phyloP scores from a whole-genome alignment of 768 basidiomycete genomes.

The Suillus fuscotomentosus region DNA sequence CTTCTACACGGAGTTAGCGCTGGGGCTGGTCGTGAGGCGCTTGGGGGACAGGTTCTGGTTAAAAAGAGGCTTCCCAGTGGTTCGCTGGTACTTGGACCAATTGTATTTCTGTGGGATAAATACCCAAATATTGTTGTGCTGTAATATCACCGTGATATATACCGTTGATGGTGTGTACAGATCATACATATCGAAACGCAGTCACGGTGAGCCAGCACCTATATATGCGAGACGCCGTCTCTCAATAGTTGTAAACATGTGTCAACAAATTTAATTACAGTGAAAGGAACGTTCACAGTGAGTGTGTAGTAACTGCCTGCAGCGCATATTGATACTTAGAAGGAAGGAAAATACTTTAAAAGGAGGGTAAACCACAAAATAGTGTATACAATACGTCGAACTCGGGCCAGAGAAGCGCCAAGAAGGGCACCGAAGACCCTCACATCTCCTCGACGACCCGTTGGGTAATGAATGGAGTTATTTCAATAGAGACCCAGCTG shows the following conservation, averaged over 20 bases:
- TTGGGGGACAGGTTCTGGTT: not conserved
- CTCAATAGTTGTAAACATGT: not conserved
- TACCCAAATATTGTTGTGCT: constrained; percentile 1
- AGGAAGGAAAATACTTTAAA: not conserved
- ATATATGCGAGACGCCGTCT: not conserved
- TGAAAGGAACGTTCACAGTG: not conserved
- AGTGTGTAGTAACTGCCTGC: not conserved
- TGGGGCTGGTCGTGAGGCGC: not conserved
- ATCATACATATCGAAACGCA: not conserved
- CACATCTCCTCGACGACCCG: constrained; percentile 6
- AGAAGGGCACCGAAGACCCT: not conserved
- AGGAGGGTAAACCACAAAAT: not conserved
- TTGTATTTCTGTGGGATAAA: not conserved
- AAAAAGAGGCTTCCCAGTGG: not conserved
- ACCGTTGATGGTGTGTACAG: not conserved
- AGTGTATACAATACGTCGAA: not conserved
- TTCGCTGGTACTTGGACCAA: not conserved
- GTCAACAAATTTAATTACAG: not conserved
- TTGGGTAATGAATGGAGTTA: constrained; percentile 23
- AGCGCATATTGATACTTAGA: not conserved
- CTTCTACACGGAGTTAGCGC: not conserved
- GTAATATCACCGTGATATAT: not conserved
- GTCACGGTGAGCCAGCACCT: not conserved
- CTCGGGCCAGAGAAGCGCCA: not conserved
- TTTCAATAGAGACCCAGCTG: constrained; percentile 32